Evolutionary conservation across 2,329 filamentous ascomycete species (phyloP).

Genomic region (Domatiomyces catenatus): DNA sequence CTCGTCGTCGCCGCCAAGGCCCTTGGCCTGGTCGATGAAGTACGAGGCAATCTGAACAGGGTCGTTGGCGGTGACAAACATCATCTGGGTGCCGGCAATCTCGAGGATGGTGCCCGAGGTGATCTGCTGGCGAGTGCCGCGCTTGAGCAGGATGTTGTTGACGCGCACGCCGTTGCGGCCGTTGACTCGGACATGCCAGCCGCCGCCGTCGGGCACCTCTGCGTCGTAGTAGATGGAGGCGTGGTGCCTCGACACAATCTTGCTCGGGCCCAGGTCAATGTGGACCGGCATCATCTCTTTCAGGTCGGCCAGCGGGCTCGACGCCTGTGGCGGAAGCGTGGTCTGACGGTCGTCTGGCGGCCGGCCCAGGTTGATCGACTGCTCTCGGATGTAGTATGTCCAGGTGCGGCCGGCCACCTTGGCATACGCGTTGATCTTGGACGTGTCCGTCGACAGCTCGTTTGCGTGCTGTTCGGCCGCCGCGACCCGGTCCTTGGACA

Average conservation of each 20-base stretch:
- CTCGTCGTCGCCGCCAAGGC: constrained; percentile 27
- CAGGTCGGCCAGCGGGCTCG: constrained; percentile 31
- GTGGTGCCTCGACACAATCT: constrained; percentile 64
- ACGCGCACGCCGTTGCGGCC: constrained; percentile 84
- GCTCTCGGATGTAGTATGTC: constrained; percentile 37
- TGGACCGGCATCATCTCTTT: constrained; percentile 41
- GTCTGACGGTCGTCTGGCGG: constrained; percentile 29
- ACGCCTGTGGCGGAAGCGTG: constrained; percentile 19
- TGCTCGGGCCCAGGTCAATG: constrained; percentile 76
- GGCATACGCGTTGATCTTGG: constrained; percentile 35
- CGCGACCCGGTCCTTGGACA: constrained; percentile 29
- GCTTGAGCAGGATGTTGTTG: constrained; percentile 55
- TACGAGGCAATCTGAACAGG: constrained; percentile 52
- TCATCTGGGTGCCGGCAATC: constrained; percentile 89
- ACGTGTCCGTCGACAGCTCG: constrained; percentile 26
- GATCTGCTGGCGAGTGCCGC: constrained; percentile 50
- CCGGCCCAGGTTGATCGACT: constrained; percentile 35
- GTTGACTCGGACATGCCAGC: constrained; percentile 75
- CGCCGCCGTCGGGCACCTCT: constrained; percentile 36
- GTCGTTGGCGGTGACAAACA: constrained; percentile 82
- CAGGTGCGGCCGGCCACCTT: constrained; percentile 37
- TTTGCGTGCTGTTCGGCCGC: constrained; percentile 32
- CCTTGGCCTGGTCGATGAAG: constrained; percentile 53
- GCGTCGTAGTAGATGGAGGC: constrained; percentile 61
- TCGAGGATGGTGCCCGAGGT: constrained; percentile 83